These are phyloP conservation scores for Solanum virginianum DNA, from an alignment of 257 asterid genomes.

Conservation along the genomic window DNA sequence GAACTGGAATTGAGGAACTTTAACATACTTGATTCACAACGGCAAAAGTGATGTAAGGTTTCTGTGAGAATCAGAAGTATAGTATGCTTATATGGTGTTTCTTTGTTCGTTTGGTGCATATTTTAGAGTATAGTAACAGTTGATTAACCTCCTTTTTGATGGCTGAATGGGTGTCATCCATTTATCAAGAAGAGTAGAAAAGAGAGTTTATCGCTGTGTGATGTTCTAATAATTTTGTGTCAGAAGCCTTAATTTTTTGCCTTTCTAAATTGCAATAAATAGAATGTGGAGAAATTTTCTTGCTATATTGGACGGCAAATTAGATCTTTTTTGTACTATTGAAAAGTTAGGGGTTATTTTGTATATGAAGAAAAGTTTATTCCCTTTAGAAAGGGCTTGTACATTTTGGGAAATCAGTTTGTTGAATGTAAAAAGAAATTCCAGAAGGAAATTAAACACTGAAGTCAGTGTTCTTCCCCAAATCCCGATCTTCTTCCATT, in stretches of 20 bases:
- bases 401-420: too few relatives aligned
- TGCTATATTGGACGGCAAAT: neutral
- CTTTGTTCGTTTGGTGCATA: neutral
- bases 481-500: too few relatives aligned
- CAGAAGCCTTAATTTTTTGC: neutral
- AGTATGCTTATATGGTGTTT: neutral
- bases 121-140: neutral
- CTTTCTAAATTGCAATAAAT: neutral
- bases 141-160: neutral
- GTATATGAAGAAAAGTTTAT: too few relatives aligned
- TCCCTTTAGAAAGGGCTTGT: too few relatives aligned
- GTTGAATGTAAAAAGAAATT: too few relatives aligned
- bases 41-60: neutral
- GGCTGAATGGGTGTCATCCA: neutral
- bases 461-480: too few relatives aligned
- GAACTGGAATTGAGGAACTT: neutral
- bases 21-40: neutral
- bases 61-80: neutral
- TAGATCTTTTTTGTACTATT: too few relatives aligned
- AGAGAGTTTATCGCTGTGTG: neutral
- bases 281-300: neutral
- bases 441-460: too few relatives aligned
- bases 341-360: too few relatives aligned
- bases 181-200: neutral
- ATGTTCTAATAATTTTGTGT: neutral